Evolutionary conservation across 257 asterid genomes (phyloP), one percentile per base, ranked within the genome.

Genomic region (Henckelia pumila): DNA sequence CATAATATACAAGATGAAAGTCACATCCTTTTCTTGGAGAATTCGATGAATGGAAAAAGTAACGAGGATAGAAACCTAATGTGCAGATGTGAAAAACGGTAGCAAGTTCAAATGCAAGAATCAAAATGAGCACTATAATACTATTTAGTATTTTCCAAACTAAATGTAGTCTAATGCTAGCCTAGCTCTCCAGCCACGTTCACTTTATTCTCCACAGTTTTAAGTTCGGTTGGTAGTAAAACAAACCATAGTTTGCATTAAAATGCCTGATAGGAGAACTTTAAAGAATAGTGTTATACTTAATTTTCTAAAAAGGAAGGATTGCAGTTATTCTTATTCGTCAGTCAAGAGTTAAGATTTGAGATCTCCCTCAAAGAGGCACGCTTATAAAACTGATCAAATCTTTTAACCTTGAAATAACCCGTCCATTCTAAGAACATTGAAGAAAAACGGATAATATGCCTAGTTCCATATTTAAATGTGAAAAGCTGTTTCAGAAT

Each of bases 161-260:
- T 19, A 25, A 22, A 26, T 29, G 30, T 59, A 32, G 25, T n/a
- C 35, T 19, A 58, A 1, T 4, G 8, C 56, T 17, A 67, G 64
- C 50, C n/a, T 32, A 60, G 22, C 25, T 70, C 68, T 59, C 20
- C 58, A 57, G 59, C 57, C 16, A 57, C 64, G 8, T 8, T 29
- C 14, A 40, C 10, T 9, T 67, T 32, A 19, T 57, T 68, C 64
- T 57, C 30, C 53, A 58, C 19, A 17, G 2, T 22, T 32, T 29
- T 56, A 57, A n/a, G 47, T 66, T 26, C 5, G 28, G 62, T 52
- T 52, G 52, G 22, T 26, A 19, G 50, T 19, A 50, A n/a, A 13
- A 52, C 30, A 66, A 70, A 8, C 33, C 29, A 23, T 33, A 32
- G 13, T 6, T 55, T 59, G 33, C 32, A 20, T 55, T 11, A 6